Conservation (phyloP, 1,284 basidiomycete genomes). For the Ceratobasidium sp. region DNA sequence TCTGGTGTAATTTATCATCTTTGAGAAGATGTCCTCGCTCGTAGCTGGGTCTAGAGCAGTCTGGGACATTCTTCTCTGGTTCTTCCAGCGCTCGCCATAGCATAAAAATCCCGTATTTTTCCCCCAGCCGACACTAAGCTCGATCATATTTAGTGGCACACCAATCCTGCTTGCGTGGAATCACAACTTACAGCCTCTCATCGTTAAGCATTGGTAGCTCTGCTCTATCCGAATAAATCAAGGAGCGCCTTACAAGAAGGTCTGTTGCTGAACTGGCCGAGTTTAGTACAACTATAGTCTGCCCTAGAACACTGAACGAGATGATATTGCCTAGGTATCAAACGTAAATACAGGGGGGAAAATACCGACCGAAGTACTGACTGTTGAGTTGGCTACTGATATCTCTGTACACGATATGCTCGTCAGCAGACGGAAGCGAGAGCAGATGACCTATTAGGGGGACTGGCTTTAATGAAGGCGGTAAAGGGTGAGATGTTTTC, state of each 20-base stretch:
- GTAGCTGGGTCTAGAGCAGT: not conserved
- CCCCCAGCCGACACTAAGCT: constrained; percentile 1
- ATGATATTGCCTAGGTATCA: constrained; percentile 26
- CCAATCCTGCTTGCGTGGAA: too few relatives aligned
- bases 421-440: constrained; percentile 7
- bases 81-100: constrained; percentile 25
- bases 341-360: not conserved
- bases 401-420: constrained; percentile 28
- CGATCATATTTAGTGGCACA: too few relatives aligned
- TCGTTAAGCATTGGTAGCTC: constrained; percentile 40
- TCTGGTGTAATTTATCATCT: constrained; percentile 8
- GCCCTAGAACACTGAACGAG: constrained; percentile 37
- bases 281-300: constrained; percentile 46
- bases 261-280: constrained; percentile 40
- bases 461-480: constrained; percentile 9
- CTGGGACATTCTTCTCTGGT: constrained; percentile 5
- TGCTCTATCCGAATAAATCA: constrained; percentile 45
- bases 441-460: constrained; percentile 18
- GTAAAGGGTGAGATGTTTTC: not conserved
- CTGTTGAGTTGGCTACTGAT: constrained; percentile 25
- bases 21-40: constrained; percentile 10
- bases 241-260: constrained; percentile 45
- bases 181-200: constrained; percentile 2
- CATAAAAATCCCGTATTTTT: constrained; percentile 12
- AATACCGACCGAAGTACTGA: not conserved